Conservation (phyloP, 2,329 filamentous ascomycete genomes). For the Fusarium annulatum region DNA sequence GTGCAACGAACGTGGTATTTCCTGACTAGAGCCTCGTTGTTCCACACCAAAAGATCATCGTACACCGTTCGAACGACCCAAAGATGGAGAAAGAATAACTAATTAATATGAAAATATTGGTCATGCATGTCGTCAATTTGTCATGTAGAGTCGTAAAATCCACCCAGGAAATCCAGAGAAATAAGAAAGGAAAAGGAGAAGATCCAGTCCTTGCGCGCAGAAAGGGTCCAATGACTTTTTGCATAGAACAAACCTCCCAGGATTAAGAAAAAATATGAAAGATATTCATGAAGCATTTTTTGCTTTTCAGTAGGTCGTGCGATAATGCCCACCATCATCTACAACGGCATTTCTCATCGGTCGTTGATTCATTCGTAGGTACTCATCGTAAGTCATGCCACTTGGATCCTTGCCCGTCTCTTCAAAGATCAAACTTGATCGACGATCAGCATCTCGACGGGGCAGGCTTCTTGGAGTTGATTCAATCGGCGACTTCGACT, state of each 20-base stretch:
- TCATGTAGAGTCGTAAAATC: slow-evolving; percentile 9
- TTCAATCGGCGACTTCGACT: slow-evolving; percentile 21
- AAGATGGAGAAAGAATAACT: neutral
- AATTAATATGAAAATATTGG: neutral
- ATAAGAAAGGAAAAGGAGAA: neutral
- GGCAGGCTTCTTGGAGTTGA: slow-evolving; percentile 31
- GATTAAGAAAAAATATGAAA: neutral
- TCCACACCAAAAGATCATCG: neutral
- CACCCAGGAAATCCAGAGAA: neutral
- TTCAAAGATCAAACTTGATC: slow-evolving; percentile 35
- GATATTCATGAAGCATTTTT: slow-evolving; percentile 3
- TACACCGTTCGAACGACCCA: slow-evolving; percentile 3
- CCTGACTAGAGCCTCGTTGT: slow-evolving; percentile 9
- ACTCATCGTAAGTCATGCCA: slow-evolving; percentile 42
- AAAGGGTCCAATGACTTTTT: slow-evolving; percentile 13
- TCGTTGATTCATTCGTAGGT: slow-evolving; percentile 32
- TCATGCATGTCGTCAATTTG: slow-evolving; percentile 28
- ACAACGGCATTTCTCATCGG: slow-evolving; percentile 22
- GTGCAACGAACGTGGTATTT: slow-evolving; percentile 33
- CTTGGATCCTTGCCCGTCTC: slow-evolving; percentile 17
- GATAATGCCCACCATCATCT: slow-evolving; percentile 37
- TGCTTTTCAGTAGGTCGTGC: slow-evolving; percentile 11
- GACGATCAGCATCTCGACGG: slow-evolving; percentile 23
- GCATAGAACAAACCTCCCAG: neutral
- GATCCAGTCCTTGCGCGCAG: neutral